A percentile compares a stretch with the other conserved stretches of the same genome.
Conservation (phyloP, 2,329 filamentous ascomycete genomes). For the Biscogniauxia marginata region DNA sequence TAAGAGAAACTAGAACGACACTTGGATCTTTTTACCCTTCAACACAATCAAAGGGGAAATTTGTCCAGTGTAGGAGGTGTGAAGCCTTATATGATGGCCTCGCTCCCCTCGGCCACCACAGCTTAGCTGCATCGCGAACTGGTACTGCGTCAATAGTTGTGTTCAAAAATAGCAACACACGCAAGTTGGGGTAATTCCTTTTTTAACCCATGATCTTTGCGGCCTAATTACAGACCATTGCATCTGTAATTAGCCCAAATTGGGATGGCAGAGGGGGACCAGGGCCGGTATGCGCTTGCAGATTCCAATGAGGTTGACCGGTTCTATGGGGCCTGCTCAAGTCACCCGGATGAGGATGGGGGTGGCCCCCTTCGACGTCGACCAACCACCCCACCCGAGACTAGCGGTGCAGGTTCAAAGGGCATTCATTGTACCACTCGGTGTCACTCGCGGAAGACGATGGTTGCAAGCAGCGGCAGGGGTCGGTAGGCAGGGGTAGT, state of each 20-base stretch:
- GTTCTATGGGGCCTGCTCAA: slow-evolving; percentile 27
- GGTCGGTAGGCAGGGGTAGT: slow-evolving; percentile 19
- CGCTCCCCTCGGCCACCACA: slow-evolving; percentile 39
- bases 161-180: slow-evolving; percentile 42
- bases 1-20: slow-evolving; percentile 48
- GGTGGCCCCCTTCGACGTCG: slow-evolving; percentile 19
- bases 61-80: slow-evolving; percentile 43
- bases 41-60: slow-evolving; percentile 44
- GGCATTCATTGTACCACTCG: slow-evolving; percentile 30
- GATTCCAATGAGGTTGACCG: slow-evolving; percentile 43
- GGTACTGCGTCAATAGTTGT: slow-evolving; percentile 31
- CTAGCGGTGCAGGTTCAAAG: slow-evolving; percentile 29
- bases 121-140: slow-evolving; percentile 28
- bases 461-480: slow-evolving; percentile 31
- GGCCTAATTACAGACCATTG: slow-evolving; percentile 35
- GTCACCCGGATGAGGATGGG: slow-evolving; percentile 28
- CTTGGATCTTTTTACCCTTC: slow-evolving; percentile 46
- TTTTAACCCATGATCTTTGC: slow-evolving; percentile 35
- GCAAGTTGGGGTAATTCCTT: slow-evolving; percentile 41
- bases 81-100: slow-evolving; percentile 60
- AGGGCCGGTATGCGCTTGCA: slow-evolving; percentile 44
- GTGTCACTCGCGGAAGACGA: slow-evolving; percentile 32
- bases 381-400: slow-evolving; percentile 31
- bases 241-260: slow-evolving; percentile 33
- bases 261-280: slow-evolving; percentile 28